phyloP scores from a whole-genome alignment of 1,284 basidiomycete species.

The Trametes sp. region DNA sequence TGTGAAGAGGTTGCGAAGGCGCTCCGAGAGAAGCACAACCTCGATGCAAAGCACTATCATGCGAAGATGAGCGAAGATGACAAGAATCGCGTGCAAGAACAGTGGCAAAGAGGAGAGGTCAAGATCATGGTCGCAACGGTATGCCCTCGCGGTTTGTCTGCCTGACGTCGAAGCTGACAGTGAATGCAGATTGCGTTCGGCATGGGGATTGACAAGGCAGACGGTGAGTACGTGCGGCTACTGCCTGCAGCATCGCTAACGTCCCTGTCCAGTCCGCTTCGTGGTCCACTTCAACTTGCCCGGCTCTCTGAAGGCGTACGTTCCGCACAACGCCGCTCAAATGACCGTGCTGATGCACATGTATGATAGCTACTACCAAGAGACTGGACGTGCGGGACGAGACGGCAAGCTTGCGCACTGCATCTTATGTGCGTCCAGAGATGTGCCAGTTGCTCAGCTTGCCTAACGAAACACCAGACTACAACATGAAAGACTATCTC shows the following conservation, averaged over 20 bases:
- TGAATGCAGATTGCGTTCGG: constrained; percentile 78
- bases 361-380: constrained; percentile 72
- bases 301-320: constrained; percentile 69
- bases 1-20: constrained; percentile 84
- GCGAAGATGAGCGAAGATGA: constrained; percentile 78
- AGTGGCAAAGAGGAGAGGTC: constrained; percentile 81
- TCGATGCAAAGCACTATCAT: constrained; percentile 88
- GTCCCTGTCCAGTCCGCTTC: constrained; percentile 63
- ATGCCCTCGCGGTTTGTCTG: constrained; percentile 30
- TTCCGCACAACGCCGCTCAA: not conserved
- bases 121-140: constrained; percentile 93
- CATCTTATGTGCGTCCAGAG: constrained; percentile 55
- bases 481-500: constrained; percentile 59
- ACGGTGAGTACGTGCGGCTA: constrained; percentile 52
- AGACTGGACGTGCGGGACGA: constrained; percentile 86
- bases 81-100: constrained; percentile 68
- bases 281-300: constrained; percentile 83
- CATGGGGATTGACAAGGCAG: constrained; percentile 96
- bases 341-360: not conserved
- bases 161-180: not conserved
- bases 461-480: constrained; percentile 50
- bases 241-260: not conserved
- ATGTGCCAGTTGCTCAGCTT: too few relatives aligned
- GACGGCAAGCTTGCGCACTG: constrained; percentile 75
- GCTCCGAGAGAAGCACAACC: constrained; percentile 60